Evolutionary conservation across 2,329 filamentous ascomycete genomes (phyloP).

Genomic region (Phaeophleospora eucalypticola): DNA sequence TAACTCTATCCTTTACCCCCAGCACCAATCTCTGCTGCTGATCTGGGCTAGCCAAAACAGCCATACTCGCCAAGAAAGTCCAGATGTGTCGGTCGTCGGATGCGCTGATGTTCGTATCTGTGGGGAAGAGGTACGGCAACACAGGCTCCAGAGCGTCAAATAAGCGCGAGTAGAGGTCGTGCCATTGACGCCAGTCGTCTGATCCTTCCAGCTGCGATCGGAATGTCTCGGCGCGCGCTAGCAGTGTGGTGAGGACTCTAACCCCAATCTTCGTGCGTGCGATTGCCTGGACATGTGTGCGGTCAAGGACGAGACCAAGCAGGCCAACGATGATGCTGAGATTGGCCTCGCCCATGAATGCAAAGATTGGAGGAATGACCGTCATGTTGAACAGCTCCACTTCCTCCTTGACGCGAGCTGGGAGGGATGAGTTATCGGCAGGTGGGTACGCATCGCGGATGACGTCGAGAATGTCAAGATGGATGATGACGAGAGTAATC

Average conservation of each 20-base stretch:
- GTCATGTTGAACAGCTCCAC: slow-evolving; percentile 85
- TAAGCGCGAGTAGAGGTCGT: slow-evolving; percentile 74
- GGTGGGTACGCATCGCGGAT: slow-evolving; percentile 71
- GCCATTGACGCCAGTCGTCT: slow-evolving; percentile 77
- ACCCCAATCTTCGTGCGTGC: slow-evolving; percentile 83
- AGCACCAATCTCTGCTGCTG: slow-evolving; percentile 93
- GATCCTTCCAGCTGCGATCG: slow-evolving; percentile 70
- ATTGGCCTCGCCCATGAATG: slow-evolving; percentile 84
- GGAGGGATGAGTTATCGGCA: slow-evolving; percentile 67
- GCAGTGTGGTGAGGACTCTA: slow-evolving; percentile 85
- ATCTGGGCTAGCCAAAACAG: slow-evolving; percentile 86
- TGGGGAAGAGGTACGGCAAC: slow-evolving; percentile 82
- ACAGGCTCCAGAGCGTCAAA: slow-evolving; percentile 85
- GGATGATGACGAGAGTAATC: slow-evolving; percentile 90
- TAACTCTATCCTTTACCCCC: slow-evolving; percentile 95
- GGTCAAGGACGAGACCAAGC: slow-evolving; percentile 75
- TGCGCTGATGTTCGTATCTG: slow-evolving; percentile 67
- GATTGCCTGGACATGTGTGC: slow-evolving; percentile 78
- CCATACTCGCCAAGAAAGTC: slow-evolving; percentile 94
- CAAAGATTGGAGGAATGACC: slow-evolving; percentile 85
- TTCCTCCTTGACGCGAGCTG: slow-evolving; percentile 77
- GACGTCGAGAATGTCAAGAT: slow-evolving; percentile 88
- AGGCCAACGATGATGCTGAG: slow-evolving; percentile 88
- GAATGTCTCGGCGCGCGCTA: slow-evolving; percentile 88
- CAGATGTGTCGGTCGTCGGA: slow-evolving; percentile 90